A percentile compares a stretch with the other conserved stretches of the same genome.
phyloP scores from a whole-genome alignment of 2,329 filamentous ascomycete genomes.

The Arthrobotrys sinensis region DNA sequence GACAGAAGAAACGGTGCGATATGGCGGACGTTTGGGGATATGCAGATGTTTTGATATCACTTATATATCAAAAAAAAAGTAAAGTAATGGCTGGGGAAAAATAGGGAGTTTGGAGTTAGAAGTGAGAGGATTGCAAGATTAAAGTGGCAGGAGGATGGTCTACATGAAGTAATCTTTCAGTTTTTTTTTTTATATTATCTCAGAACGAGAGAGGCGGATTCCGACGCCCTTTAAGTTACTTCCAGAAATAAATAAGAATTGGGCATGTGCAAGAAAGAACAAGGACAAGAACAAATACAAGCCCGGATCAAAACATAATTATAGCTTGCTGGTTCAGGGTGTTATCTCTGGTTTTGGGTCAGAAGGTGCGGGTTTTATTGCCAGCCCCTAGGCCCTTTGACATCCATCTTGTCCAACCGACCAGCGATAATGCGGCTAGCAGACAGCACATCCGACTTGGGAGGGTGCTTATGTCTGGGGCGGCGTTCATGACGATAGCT shows the following conservation, averaged over 20 bases:
- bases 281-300: constrained; percentile 4
- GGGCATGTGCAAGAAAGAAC: constrained; percentile 50
- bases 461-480: constrained; percentile 45
- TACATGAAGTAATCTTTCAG: constrained; percentile 40
- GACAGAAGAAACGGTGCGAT: constrained; percentile 8
- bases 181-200: constrained; percentile 32
- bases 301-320: constrained; percentile 15
- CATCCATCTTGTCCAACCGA: constrained; percentile 26
- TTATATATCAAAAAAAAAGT: constrained; percentile 18
- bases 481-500: constrained; percentile 46
- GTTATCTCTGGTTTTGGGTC: constrained; percentile 57
- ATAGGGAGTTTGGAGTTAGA: constrained; percentile 9
- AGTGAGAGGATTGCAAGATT: constrained; percentile 27
- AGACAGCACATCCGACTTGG: constrained; percentile 56
- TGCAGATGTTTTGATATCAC: constrained; percentile 10
- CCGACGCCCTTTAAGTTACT: constrained; percentile 39
- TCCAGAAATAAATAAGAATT: constrained; percentile 8
- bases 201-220: constrained; percentile 46
- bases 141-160: constrained; percentile 42
- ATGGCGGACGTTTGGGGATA: constrained; percentile 22
- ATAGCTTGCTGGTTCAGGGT: constrained; percentile 39
- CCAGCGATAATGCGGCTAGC: constrained; percentile 35
- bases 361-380: constrained; percentile 54
- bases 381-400: constrained; percentile 19
- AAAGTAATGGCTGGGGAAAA: background rate